Conservation (phyloP, 345 rosid species). For the Tarenaya hassleriana region DNA sequence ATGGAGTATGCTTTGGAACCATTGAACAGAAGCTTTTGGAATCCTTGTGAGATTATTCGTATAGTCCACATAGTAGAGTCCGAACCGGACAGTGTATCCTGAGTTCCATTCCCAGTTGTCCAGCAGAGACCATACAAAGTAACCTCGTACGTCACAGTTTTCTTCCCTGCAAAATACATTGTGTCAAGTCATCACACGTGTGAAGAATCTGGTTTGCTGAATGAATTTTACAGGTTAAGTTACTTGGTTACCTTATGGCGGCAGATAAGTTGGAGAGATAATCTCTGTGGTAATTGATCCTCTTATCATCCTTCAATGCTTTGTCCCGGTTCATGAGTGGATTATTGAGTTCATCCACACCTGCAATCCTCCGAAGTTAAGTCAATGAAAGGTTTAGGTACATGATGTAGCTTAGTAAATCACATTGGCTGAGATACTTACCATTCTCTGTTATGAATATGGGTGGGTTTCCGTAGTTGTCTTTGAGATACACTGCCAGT, state of each 20-base stretch:
- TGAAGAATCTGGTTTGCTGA: not conserved
- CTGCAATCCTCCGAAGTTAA: slow-evolving; percentile 29
- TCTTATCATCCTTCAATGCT: slow-evolving; percentile 68
- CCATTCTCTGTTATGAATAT: slow-evolving; percentile 77
- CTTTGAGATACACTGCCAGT: slow-evolving; percentile 54
- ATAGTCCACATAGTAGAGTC: slow-evolving; percentile 74
- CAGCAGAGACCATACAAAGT: slow-evolving; percentile 80
- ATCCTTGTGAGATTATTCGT: slow-evolving; percentile 70
- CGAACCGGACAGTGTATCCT: slow-evolving; percentile 82
- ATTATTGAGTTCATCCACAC: slow-evolving; percentile 74
- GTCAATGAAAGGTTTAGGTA: not conserved
- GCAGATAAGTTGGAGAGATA: slow-evolving; percentile 85
- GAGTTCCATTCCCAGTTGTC: slow-evolving; percentile 98
- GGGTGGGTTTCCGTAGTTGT: slow-evolving; percentile 68
- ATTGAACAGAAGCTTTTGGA: slow-evolving; percentile 68
- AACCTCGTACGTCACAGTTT: slow-evolving; percentile 56
- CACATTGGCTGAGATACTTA: slow-evolving; percentile 18
- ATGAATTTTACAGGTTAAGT: not conserved
- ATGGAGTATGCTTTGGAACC: slow-evolving; percentile 59
- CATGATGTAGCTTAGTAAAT: not conserved
- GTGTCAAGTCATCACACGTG: not conserved
- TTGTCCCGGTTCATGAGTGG: slow-evolving; percentile 42
- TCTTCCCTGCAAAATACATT: slow-evolving; percentile 42
- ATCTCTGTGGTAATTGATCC: slow-evolving; percentile 74
- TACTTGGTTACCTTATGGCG: slow-evolving; percentile 54